Evolutionary conservation across 805 yeast species (phyloP).

Genomic region (Candida pseudoglaebosa): DNA sequence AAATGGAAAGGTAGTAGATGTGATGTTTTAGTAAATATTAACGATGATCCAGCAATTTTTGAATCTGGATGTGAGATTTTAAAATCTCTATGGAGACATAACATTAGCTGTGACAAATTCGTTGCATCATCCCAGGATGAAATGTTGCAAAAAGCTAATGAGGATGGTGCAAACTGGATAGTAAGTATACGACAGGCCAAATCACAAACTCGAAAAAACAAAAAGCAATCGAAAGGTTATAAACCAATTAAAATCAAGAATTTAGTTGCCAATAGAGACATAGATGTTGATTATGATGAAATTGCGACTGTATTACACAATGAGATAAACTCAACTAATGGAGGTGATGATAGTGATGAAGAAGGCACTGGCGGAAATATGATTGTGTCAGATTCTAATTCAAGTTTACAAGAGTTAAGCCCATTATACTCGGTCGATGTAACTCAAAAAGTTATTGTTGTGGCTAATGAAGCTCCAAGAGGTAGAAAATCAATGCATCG

Average conservation of each 20-base stretch:
- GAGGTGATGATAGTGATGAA: conserved; percentile 7
- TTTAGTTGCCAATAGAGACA: conserved; percentile 54
- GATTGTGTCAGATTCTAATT: not conserved
- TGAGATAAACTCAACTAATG: conserved; percentile 24
- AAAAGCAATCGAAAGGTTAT: conserved; percentile 37
- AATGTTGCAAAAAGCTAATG: conserved; percentile 54
- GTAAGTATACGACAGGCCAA: conserved; percentile 69
- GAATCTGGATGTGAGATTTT: conserved; percentile 63
- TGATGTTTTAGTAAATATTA: conserved; percentile 75
- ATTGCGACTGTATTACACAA: conserved; percentile 33
- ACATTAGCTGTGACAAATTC: conserved; percentile 70
- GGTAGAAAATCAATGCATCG: conserved; percentile 69
- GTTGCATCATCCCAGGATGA: conserved; percentile 50
- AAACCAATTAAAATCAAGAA: conserved; percentile 77
- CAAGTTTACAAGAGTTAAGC: conserved; percentile 9
- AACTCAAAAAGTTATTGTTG: conserved; percentile 57
- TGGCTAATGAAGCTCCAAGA: conserved; percentile 78
- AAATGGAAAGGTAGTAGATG: conserved; percentile 48
- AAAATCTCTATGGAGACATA: conserved; percentile 66
- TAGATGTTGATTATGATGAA: conserved; percentile 72
- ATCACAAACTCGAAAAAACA: conserved; percentile 17
- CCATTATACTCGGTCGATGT: conserved; percentile 30
- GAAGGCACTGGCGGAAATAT: not conserved
- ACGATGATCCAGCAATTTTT: conserved; percentile 51
- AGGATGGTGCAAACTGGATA: conserved; percentile 73